Evolutionary conservation across 768 basidiomycete species (phyloP), one percentile per base, ranked within the genome.

Genomic region (Strobilomyces dryophilus): DNA sequence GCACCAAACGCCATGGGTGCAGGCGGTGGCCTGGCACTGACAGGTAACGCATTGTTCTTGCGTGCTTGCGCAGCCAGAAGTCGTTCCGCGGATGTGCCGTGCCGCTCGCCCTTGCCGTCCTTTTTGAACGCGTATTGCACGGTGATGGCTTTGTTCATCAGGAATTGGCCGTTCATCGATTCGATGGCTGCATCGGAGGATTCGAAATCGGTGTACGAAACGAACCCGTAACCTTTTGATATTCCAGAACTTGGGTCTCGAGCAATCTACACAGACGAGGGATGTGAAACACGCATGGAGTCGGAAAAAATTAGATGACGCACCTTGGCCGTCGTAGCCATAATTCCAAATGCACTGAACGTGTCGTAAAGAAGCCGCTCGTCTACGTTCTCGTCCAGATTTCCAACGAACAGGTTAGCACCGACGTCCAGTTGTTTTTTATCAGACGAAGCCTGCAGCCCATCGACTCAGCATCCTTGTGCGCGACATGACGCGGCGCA

Each of bases 61-160:
- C 92, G 82, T 44, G 95, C 97, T 70, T 98, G 95, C 2, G 93
- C 84, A 3, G 95, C 94, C 61, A 99, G 82, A 32, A 98, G 82
- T 52, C 97, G 85, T 73, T 99, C 97, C n/a, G 97, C 95, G 15
- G 89, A 78, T 11, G 95, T 97, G 27, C 97, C 97, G 64, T 98
- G 97, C 5, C 97, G 83, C 71, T 99, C 97, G 52, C 95, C 95
- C 67, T 98, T 95, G 41, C 92, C 94, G 65, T 98, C 97, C 74
- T 98, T 98, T 75, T 99, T 98, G 81, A 98, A 98, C 2, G 97
- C 95, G 68, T 97, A 99, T 67, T 98, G 94, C 11, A 97, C 94
- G 17, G 88, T 85, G 66, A 99, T 92, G 49, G 94, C 89, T 74
- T 98, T 98, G 78, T 98, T 98, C 88, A 95, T 95, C 44, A 98